Evolutionary conservation across 305 asterid species (phyloP), one percentile per base, ranked within the genome.

Genomic region (Rubia occidens): DNA sequence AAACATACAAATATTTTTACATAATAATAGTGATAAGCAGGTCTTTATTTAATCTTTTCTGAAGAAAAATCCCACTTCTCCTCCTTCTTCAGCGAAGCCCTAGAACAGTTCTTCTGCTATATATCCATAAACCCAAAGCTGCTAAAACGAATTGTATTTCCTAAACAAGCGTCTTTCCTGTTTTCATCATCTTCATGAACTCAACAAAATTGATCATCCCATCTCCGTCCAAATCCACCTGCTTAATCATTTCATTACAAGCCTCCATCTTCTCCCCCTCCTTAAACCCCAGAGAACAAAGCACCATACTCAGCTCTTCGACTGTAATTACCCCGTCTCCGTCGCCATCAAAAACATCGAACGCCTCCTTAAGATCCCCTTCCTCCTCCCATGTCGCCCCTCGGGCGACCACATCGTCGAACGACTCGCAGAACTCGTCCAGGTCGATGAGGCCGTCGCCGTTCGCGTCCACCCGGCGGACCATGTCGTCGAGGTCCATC

Each of bases 171-270:
- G 73, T 80, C 13, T 81, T 83, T 5, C 96, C 93, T 72, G 60
- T 44, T 71, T 56, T 85, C 95, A 88, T 90, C 97, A 90, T 90
- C 72, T 11, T 75, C 78, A 82, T 87, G 72, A 90, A 90, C 75
- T 88, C 96, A 62, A 88, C 86, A 72, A 84, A 87, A 47, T 84
- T 82, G 5, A 88, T 92, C 96, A 81, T 88, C 2, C 97, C 96
- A 85, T 90, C 97, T 43, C 97, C 96, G 80, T 90, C 95, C 26
- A 84, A 55, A 55, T 90, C 97, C 18, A 90, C 87, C 6, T 82
- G 83, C 37, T 74, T 76, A 45, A 90, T 90, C 95, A 90, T 88
- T 67, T 87, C 90, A 15, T 79, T 75, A 71, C 97, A 90, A 49
- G 75, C 88, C 35, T 88, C 95, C 32, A 85, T 35, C 73, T 73